Percentiles rank a stretch among this genome's conserved stretches.
phyloP scores from a whole-genome alignment of 345 rosid genomes.

The Salix arbutifolia region DNA sequence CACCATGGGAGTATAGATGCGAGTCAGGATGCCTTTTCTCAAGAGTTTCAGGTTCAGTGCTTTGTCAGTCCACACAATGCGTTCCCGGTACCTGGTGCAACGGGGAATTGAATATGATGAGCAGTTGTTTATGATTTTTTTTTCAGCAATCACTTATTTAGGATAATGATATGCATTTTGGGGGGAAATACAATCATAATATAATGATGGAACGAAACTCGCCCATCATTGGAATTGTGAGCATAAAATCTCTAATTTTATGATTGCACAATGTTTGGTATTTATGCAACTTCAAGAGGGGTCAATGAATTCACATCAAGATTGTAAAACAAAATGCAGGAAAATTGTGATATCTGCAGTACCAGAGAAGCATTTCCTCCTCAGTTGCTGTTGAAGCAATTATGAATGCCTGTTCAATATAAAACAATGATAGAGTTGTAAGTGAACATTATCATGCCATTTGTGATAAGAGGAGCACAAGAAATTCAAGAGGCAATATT shows the following conservation, averaged over 20 bases:
- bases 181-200: neutral
- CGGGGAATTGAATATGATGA: neutral
- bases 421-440: constrained; percentile 17
- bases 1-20: constrained; percentile 85
- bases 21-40: constrained; percentile 72
- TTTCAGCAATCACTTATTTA: neutral
- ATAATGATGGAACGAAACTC: neutral
- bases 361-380: constrained; percentile 97
- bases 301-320: neutral
- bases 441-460: neutral
- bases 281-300: neutral
- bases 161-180: neutral
- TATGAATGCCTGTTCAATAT: constrained; percentile 79
- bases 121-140: neutral
- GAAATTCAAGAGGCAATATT: neutral
- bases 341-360: constrained; percentile 20
- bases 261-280: neutral
- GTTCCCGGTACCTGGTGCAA: constrained; percentile 67
- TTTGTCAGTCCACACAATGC: constrained; percentile 71
- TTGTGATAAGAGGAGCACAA: neutral
- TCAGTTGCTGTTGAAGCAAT: constrained; percentile 90
- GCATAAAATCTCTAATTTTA: neutral
- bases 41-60: constrained; percentile 55
- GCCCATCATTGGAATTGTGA: neutral
- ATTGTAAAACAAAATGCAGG: neutral